Conservation (phyloP, 441 rosid species). For the Macaranga tanarius region DNA sequence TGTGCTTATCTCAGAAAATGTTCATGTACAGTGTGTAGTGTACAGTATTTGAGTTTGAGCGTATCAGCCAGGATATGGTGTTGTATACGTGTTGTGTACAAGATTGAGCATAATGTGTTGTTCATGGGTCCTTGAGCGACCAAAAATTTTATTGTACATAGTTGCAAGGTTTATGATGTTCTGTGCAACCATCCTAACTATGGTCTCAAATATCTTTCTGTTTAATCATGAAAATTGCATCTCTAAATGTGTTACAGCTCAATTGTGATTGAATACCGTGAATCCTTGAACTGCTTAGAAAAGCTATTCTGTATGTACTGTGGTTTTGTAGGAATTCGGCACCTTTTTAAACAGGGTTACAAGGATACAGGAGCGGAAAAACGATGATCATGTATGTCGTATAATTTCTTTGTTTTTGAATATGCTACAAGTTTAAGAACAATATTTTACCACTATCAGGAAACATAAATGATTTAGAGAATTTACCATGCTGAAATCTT, state of each 20-base stretch:
- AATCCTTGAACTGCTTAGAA: neutral
- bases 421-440: neutral
- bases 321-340: too few species aligned
- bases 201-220: conserved; percentile 15
- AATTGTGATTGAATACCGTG: neutral
- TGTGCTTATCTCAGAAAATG: conserved; percentile 16
- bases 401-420: neutral
- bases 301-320: neutral
- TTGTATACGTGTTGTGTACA: conserved; percentile 12
- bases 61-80: conserved; percentile 5
- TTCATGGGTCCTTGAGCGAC: conserved; percentile 1
- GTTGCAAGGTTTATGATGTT: conserved; percentile 23
- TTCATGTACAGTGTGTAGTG: conserved; percentile 42
- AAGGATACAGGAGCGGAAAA: neutral
- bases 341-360: neutral
- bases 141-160: conserved; percentile 16
- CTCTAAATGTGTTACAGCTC: neutral
- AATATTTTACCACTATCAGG: neutral
- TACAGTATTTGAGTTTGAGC: conserved; percentile 26
- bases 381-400: neutral
- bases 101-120: conserved; percentile 1
- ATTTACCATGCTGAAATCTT: too few species aligned
- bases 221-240: neutral
- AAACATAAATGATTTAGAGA: neutral
- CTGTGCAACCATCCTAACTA: conserved; percentile 13